phyloP scores from a whole-genome alignment of 23 red algal species.

The Gracilaria gracilis region DNA sequence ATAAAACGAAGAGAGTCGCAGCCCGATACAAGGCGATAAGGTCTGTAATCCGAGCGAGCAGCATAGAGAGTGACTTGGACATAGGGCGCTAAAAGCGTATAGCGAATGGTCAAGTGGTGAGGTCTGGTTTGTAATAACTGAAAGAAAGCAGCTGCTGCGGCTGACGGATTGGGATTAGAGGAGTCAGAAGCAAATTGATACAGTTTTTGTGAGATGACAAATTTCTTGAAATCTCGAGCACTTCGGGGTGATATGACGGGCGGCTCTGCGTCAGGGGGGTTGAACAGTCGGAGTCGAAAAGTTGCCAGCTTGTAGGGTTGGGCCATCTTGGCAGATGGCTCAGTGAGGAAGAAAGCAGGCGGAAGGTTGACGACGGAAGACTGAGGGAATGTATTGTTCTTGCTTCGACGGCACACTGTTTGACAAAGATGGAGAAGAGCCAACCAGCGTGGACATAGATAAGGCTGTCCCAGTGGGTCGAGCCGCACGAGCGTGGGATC shows the following conservation, averaged over 20 bases:
- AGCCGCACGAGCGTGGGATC: too few species aligned
- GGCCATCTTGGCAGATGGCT: background rate
- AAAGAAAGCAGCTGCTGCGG: constrained; percentile 16
- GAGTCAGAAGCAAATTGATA: background rate
- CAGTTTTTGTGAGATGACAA: background rate
- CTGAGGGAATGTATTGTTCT: background rate
- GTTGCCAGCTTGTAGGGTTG: background rate
- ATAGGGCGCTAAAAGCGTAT: background rate
- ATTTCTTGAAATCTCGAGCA: background rate
- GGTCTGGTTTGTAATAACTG: background rate
- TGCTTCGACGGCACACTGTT: too few species aligned
- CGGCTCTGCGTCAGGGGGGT: background rate
- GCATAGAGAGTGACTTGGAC: background rate
- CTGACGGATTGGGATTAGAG: background rate
- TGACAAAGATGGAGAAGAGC: too few species aligned
- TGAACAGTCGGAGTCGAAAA: background rate
- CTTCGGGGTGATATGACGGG: background rate
- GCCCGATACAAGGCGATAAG: background rate
- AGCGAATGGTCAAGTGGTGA: background rate
- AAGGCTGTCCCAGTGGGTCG: too few species aligned
- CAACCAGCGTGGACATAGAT: too few species aligned
- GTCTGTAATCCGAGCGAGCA: background rate
- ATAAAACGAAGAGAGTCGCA: constrained; percentile 16
- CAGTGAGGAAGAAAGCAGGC: background rate
- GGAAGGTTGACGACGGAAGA: background rate